Conservation (phyloP, 208 protist genomes). For the Crithidia fasciculata region DNA sequence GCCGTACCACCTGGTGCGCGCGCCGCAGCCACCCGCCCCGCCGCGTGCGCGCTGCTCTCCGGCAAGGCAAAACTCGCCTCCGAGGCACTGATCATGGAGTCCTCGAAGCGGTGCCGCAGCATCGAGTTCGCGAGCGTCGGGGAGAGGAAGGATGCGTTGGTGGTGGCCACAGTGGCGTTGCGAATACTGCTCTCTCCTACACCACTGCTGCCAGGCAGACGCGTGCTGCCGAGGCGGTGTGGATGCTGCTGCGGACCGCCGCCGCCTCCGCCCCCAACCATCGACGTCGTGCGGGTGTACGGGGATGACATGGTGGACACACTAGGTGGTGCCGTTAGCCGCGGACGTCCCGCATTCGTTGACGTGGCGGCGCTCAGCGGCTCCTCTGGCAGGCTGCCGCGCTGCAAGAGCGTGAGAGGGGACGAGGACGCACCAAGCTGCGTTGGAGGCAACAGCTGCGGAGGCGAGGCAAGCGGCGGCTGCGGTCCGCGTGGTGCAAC, state of each 20-base stretch:
- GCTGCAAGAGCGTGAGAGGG: background rate
- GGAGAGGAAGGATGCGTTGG: conserved; percentile 21
- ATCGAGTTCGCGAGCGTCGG: conserved; percentile 26
- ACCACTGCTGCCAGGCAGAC: background rate
- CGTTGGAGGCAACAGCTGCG: no score
- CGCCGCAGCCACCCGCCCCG: background rate
- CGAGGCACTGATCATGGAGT: background rate
- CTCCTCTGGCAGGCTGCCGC: conserved; percentile 5
- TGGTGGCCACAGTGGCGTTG: background rate
- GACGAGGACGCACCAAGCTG: background rate
- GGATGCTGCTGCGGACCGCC: background rate
- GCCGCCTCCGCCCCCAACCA: background rate
- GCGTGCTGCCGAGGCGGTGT: background rate
- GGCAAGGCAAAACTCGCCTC: conserved; percentile 1
- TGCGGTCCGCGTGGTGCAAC: no score
- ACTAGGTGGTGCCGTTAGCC: background rate
- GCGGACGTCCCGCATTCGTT: background rate
- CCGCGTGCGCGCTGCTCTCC: conserved; percentile 4
- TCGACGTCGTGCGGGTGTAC: background rate
- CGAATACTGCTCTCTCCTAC: background rate
- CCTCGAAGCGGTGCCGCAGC: conserved; percentile 14
- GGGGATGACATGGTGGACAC: background rate
- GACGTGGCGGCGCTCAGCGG: background rate
- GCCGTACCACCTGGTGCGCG: background rate
- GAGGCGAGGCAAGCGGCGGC: no score